Conservation (phyloP, 306 rosid genomes). For the Quercus agrifolia region DNA sequence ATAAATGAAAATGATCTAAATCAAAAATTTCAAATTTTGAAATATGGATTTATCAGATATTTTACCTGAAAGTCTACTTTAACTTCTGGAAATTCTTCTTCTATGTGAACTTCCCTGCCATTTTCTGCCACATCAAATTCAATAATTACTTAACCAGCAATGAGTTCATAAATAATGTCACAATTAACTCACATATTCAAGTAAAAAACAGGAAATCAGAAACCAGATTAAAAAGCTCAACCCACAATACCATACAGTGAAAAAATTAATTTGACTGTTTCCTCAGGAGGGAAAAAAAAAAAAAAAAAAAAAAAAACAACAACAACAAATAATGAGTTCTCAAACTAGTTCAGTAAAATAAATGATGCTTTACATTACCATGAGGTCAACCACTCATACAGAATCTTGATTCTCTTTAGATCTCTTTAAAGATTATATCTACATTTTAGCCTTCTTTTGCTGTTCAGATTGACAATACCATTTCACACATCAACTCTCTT, state of each 20-base stretch:
- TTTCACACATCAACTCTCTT: background rate
- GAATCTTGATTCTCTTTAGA: background rate
- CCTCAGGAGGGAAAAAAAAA: background rate
- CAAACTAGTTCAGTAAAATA: constrained; percentile 2
- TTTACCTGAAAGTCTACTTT: constrained; percentile 86
- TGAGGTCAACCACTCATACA: background rate
- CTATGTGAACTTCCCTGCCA: constrained; percentile 37
- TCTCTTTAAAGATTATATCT: no score
- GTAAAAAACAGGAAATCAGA: background rate
- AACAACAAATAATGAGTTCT: background rate
- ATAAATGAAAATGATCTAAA: background rate
- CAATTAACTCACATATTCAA: background rate
- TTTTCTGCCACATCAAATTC: constrained; percentile 53
- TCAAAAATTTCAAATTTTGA: background rate
- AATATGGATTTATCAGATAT: background rate
- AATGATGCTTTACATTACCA: background rate
- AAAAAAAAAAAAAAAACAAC: background rate
- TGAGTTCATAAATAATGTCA: background rate
- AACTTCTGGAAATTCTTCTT: constrained; percentile 26
- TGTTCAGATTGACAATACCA: background rate
- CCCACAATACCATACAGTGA: background rate
- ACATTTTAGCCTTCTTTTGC: no score
- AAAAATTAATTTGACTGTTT: background rate
- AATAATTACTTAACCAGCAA: background rate
- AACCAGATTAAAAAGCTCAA: background rate